Evolutionary conservation across 1,284 basidiomycete species (phyloP), one percentile per base, ranked within the genome.

Genomic region (Heterobasidion irregulare): DNA sequence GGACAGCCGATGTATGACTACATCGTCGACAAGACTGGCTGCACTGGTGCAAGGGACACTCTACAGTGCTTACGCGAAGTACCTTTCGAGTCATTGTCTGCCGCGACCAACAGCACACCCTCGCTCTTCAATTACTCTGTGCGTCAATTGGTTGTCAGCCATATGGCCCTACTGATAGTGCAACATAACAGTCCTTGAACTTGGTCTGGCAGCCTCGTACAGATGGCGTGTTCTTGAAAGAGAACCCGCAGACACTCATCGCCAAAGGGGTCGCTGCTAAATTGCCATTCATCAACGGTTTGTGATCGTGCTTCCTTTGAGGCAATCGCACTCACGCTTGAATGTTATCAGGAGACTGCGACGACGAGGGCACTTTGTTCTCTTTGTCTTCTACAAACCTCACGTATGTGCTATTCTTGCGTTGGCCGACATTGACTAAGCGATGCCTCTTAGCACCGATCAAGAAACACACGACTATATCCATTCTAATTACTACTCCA

Each of bases 1-100:
- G 64, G 18, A 6, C 71, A 74, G 41, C 44, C 43, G 15, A 61
- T 63, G 56, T 73, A 64, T 52, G 68, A 74, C 55, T 53, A 52
- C 1, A n/a, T 74, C 13, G 65, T 75, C 6, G 35, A 55, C 2
- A 50, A 60, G 47, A 63, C 66, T 0, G 67, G 69, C 0, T 74
- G 73, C 62, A 38, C 58, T 0, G 59, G 60, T 7, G 58, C 70
- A 0, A 46, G 47, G 0, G 70, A 75, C 56, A 69, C 70, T 0
- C 61, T 78, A 32, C 53, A 66, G 26, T 78, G 76, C 50, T 66
- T 78, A 43, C 68, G 73, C n/a, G 56, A 60, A 12, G 70, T 68
- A 0, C 66, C 71, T 1, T 66, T 60, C 44, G 64, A 63, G 6
- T 58, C 53, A 44, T 57, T 73, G 32, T 62, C 64, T 53, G 61